Base-by-base conservation (phyloP, 768 basidiomycete species). In the Phanerochaete carnosa region DNA sequence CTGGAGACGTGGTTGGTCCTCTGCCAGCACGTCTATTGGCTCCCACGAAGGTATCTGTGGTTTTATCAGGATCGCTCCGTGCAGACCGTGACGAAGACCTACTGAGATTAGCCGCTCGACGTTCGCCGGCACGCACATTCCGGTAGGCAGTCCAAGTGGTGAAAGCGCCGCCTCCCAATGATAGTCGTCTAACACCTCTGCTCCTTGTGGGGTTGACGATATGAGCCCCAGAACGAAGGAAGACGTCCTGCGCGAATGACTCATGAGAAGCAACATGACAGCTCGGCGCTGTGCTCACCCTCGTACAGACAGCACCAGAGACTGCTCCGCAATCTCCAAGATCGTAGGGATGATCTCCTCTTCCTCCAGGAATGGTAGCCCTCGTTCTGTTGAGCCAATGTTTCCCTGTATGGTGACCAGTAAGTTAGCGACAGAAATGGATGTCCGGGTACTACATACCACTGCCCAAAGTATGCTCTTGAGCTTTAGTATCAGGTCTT, bases 381-480 rank as follows among this genome's bases (percentile, higher is more conserved):
- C 97, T 8, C 93, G 88, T 65, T 89, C 85, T 0, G 91, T 91
- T 0, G 95, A 86, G 2, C 95, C 96, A 54, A 98, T 89, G 70
- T 95, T 95, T 3, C 97, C 97, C 96, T 98, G 64, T 25, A 37
- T 15, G 51, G 16, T 50, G 12, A 51, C 25, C 25, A 54, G 8
- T 30, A 12, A 39, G 57, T 25, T 32, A 29, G 16, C 4, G 2
- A 32, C 22, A 23, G 16, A 55, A 5, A 39, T 7, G 25, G 33
- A 33, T 28, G 0, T 19, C 25, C 1, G n/a, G 15, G 11, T n/a
- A n/a, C 26, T 15, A 82, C 92, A 67, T 72, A 98, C 96, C 58
- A 98, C 90, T 4, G 94, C 94, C 97, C 97, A 99, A 0, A 98
- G 78, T 15, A 95, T 90, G 69, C 94, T 96, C 75, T 99, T 98